phyloP scores from a whole-genome alignment of 2,329 filamentous ascomycete genomes.

The Beauveria medogensis region DNA sequence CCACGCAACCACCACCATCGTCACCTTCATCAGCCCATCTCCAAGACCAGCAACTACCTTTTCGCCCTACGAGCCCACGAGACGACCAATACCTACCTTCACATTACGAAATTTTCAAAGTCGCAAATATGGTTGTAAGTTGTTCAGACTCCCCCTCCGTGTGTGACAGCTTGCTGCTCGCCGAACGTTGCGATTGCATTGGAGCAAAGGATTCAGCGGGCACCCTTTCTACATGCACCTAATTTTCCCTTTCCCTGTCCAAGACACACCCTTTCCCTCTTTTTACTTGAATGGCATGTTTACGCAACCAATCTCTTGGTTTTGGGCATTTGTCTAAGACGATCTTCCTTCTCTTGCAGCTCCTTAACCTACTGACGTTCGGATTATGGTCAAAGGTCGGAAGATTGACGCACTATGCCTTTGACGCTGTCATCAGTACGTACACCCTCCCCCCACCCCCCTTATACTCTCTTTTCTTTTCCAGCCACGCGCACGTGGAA shows the following conservation, averaged over 20 bases:
- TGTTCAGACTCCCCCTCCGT: background rate
- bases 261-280: too few species aligned
- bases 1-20: constrained; percentile 10
- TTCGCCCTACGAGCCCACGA: background rate
- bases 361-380: constrained; percentile 62
- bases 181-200: background rate
- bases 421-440: constrained; percentile 88
- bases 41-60: background rate
- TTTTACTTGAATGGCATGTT: background rate
- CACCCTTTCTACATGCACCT: too few species aligned
- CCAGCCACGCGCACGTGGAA: background rate
- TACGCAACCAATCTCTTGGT: background rate
- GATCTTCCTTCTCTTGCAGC: constrained; percentile 29
- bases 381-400: constrained; percentile 74
- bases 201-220: background rate
- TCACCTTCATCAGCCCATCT: background rate
- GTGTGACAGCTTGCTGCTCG: background rate
- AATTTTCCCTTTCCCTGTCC: background rate
- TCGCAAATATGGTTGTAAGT: constrained; percentile 7
- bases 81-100: background rate
- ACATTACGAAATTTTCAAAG: background rate
- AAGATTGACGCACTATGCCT: constrained; percentile 86
- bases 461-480: background rate
- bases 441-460: constrained; percentile 16
- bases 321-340: constrained; percentile 24